Conservation (phyloP, 2,329 filamentous ascomycete species). For the Claviceps purpurea region DNA sequence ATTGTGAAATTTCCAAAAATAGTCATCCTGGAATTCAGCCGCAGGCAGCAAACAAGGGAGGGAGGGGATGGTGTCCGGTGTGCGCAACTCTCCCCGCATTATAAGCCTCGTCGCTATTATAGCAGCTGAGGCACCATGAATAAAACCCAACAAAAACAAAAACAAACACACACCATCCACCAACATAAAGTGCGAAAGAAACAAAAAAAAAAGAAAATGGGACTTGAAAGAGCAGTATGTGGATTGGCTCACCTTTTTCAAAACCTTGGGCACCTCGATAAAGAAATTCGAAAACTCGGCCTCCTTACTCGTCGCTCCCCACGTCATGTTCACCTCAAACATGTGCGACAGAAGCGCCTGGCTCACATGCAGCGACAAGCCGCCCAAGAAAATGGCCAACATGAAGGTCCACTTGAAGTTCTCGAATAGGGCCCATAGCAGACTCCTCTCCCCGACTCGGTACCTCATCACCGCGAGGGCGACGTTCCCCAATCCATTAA, state of each 20-base stretch:
- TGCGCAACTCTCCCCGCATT: not conserved
- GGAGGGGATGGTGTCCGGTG: no score
- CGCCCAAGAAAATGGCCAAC: slow-evolving; percentile 71
- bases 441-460: slow-evolving; percentile 48
- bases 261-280: slow-evolving; percentile 65
- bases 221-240: slow-evolving; percentile 6
- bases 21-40: not conserved
- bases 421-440: slow-evolving; percentile 44
- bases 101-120: no score
- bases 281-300: slow-evolving; percentile 73
- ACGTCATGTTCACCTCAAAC: slow-evolving; percentile 75
- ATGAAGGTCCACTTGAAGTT: slow-evolving; percentile 64
- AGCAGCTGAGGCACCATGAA: no score
- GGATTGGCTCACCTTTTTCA: slow-evolving; percentile 51
- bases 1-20: not conserved
- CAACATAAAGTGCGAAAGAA: no score
- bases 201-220: not conserved
- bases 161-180: no score
- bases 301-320: slow-evolving; percentile 78
- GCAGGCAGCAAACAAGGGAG: not conserved
- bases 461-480: slow-evolving; percentile 61
- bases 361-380: slow-evolving; percentile 66
- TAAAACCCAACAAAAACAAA: no score
- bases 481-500: slow-evolving; percentile 62
- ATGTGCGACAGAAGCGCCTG: slow-evolving; percentile 71